These are phyloP conservation scores for Backusella luteola DNA, from an alignment of 192 early-diverging fungal species.

Conservation along the genomic window DNA sequence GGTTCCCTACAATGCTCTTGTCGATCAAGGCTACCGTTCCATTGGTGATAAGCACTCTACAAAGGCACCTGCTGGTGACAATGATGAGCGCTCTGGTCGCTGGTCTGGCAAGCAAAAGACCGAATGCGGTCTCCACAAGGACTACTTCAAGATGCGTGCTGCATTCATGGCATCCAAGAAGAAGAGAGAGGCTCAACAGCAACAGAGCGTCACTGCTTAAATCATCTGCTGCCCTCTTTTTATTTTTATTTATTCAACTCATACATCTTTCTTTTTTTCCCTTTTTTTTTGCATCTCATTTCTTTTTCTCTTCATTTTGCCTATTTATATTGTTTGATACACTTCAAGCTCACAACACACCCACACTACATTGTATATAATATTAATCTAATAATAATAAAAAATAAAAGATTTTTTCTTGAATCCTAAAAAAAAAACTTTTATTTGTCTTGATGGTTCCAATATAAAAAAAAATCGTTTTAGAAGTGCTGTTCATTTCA, in stretches of 20 bases:
- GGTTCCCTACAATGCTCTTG: constrained; percentile 88
- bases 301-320: neutral
- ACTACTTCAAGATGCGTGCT: constrained; percentile 91
- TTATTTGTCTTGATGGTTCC: too few relatives aligned
- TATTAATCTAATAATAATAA: neutral
- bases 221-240: neutral
- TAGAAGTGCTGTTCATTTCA: too few relatives aligned
- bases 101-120: constrained; percentile 88
- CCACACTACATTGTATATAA: neutral
- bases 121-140: constrained; percentile 96
- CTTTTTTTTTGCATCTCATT: neutral
- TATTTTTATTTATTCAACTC: neutral
- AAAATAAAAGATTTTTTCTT: neutral
- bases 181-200: constrained; percentile 52
- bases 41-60: constrained; percentile 95
- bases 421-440: too few relatives aligned
- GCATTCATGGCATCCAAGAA: constrained; percentile 76
- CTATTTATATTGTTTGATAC: neutral
- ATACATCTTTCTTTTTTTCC: neutral
- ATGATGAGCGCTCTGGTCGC: constrained; percentile 82
- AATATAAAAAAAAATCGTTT: too few relatives aligned
- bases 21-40: constrained; percentile 89
- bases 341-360: neutral
- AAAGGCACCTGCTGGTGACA: constrained; percentile 58
- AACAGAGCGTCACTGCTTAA: neutral